A percentile compares a stretch with the other conserved stretches of the same genome.
phyloP scores from a whole-genome alignment of 2,329 filamentous ascomycete species.

The Clonostachys chloroleuca region DNA sequence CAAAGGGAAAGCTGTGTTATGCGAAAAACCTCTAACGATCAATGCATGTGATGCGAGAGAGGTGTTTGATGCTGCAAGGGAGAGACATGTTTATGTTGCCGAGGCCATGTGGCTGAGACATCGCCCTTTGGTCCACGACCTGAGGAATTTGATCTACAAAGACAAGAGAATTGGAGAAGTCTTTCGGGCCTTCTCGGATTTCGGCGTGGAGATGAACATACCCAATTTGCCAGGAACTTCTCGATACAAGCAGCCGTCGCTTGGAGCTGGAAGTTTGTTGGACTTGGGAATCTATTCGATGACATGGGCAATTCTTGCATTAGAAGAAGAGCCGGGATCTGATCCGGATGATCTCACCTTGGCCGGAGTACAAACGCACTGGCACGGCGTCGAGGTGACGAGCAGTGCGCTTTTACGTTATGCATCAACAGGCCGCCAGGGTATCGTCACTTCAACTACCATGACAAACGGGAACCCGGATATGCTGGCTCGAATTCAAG shows the following conservation, averaged over 20 bases:
- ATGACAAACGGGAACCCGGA: not conserved
- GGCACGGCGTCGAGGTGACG: conserved; percentile 22
- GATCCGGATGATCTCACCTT: conserved; percentile 3
- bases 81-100: conserved; percentile 33
- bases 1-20: conserved; percentile 35
- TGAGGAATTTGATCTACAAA: conserved; percentile 27
- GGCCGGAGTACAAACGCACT: conserved; percentile 25
- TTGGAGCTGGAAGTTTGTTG: conserved; percentile 35
- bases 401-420: conserved; percentile 34
- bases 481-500: conserved; percentile 32
- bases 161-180: conserved; percentile 32
- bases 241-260: conserved; percentile 24
- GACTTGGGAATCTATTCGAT: conserved; percentile 37
- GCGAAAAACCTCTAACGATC: conserved; percentile 38
- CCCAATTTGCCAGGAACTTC: conserved; percentile 17
- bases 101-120: conserved; percentile 41
- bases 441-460: conserved; percentile 33
- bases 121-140: conserved; percentile 25
- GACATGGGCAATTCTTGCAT: conserved; percentile 28
- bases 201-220: conserved; percentile 27
- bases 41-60: conserved; percentile 30
- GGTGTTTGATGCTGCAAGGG: conserved; percentile 29
- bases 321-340: conserved; percentile 17
- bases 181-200: conserved; percentile 30
- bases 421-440: conserved; percentile 26